phyloP scores from a whole-genome alignment of 805 yeast species.

The Jamesozyma jinghongensis region DNA sequence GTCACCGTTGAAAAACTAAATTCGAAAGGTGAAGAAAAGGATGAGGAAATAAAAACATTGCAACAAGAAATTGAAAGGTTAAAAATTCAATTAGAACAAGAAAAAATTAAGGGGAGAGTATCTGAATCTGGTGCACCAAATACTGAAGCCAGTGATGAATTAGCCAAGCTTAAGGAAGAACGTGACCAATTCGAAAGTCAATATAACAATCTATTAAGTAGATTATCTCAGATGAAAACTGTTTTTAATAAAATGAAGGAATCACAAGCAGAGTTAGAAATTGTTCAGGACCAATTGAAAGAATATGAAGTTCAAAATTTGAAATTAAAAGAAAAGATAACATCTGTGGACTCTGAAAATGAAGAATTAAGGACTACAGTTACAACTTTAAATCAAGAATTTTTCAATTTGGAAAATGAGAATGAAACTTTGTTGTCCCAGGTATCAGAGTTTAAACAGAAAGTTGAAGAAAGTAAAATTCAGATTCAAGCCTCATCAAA shows the following conservation, averaged over 20 bases:
- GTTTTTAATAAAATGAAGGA: slow-evolving; percentile 67
- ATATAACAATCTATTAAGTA: slow-evolving; percentile 52
- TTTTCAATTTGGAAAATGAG: slow-evolving; percentile 43
- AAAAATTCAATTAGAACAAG: slow-evolving; percentile 5
- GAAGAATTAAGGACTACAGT: slow-evolving; percentile 29
- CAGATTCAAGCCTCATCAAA: slow-evolving; percentile 31
- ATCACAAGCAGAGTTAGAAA: slow-evolving; percentile 53
- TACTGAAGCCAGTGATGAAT: neutral
- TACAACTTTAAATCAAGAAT: slow-evolving; percentile 34
- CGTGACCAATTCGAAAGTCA: slow-evolving; percentile 49
- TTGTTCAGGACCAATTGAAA: slow-evolving; percentile 41
- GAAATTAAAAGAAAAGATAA: slow-evolving; percentile 30
- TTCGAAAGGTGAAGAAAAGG: slow-evolving; percentile 4
- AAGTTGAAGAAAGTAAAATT: slow-evolving; percentile 33
- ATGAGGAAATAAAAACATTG: slow-evolving; percentile 1
- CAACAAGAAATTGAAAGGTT: slow-evolving; percentile 3
- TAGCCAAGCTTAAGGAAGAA: slow-evolving; percentile 37
- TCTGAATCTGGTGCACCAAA: too few relatives aligned
- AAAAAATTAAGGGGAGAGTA: neutral
- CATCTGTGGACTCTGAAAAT: slow-evolving; percentile 27
- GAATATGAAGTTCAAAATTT: slow-evolving; percentile 38
- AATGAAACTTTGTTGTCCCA: slow-evolving; percentile 42
- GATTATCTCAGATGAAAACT: slow-evolving; percentile 64
- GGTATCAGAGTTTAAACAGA: slow-evolving; percentile 40
- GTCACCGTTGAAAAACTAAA: too few relatives aligned